These are phyloP conservation scores for Secale cereale DNA, from an alignment of 176 grass and related monocot species.

Conservation along the genomic window DNA sequence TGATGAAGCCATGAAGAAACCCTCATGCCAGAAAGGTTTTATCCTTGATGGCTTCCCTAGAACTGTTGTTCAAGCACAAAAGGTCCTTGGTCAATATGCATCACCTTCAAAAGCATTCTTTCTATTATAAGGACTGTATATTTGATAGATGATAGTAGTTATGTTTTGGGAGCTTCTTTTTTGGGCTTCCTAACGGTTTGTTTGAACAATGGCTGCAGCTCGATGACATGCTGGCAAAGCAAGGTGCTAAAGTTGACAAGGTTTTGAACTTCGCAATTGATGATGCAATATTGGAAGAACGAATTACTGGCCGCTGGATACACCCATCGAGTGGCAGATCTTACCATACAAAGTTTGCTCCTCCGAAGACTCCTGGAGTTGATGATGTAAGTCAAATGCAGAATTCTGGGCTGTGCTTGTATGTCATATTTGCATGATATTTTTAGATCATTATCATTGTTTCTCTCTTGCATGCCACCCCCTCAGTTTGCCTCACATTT, in stretches of 20 bases:
- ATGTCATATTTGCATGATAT: not conserved
- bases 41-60: constrained; percentile 97
- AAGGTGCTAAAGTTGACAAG: constrained; percentile 80
- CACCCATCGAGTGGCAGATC: constrained; percentile 82
- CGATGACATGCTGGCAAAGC: constrained; percentile 87
- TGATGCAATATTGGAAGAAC: constrained; percentile 86
- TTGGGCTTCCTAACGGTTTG: not conserved
- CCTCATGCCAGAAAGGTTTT: constrained; percentile 98
- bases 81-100: constrained; percentile 32
- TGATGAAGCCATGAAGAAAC: constrained; percentile 95
- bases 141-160: constrained; percentile 12
- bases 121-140: not conserved
- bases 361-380: constrained; percentile 73
- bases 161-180: not conserved
- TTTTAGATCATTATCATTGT: not conserved
- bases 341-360: constrained; percentile 92
- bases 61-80: constrained; percentile 89
- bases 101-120: not conserved
- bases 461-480: not conserved
- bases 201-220: constrained; percentile 44
- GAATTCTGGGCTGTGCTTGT: not conserved
- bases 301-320: constrained; percentile 98
- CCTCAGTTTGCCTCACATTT: constrained; percentile 1
- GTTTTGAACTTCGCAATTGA: constrained; percentile 94
- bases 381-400: constrained; percentile 77